These are phyloP conservation scores for Cordyceps militaris DNA, from an alignment of 2,329 filamentous ascomycete genomes.

Conservation along the genomic window DNA sequence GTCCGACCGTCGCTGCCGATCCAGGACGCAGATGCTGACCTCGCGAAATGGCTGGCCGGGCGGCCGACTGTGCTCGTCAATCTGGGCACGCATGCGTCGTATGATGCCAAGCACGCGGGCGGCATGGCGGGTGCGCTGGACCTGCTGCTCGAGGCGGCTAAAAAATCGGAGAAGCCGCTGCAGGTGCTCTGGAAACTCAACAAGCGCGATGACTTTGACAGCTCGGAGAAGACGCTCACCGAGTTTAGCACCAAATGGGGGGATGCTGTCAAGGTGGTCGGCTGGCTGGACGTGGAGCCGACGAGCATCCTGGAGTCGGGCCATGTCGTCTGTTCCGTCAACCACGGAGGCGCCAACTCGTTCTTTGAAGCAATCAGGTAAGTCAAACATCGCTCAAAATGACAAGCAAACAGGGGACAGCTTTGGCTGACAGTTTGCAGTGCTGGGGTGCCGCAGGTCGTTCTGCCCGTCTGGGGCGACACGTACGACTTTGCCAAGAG, in stretches of 20 bases:
- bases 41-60: constrained; percentile 35
- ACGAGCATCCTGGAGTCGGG: constrained; percentile 29
- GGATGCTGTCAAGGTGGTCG: constrained; percentile 18
- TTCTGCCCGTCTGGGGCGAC: constrained; percentile 39
- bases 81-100: constrained; percentile 34
- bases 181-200: constrained; percentile 27
- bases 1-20: constrained; percentile 31
- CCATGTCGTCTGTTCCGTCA: constrained; percentile 27
- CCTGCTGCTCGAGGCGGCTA: background rate
- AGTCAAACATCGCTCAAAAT: constrained; percentile 15
- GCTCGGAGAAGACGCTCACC: constrained; percentile 12
- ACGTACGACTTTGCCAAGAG: constrained; percentile 36
- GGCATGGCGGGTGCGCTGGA: constrained; percentile 23
- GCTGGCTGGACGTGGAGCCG: constrained; percentile 27
- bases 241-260: constrained; percentile 16
- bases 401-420: background rate
- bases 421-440: constrained; percentile 18
- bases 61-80: constrained; percentile 41
- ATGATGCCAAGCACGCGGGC: constrained; percentile 18
- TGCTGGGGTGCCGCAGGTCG: constrained; percentile 35
- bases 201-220: constrained; percentile 16
- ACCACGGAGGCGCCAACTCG: constrained; percentile 34
- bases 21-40: constrained; percentile 32
- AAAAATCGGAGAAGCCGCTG: background rate
- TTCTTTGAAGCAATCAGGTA: constrained; percentile 39